phyloP scores from a whole-genome alignment of 805 yeast species.

The Barnettozyma pratensis region DNA sequence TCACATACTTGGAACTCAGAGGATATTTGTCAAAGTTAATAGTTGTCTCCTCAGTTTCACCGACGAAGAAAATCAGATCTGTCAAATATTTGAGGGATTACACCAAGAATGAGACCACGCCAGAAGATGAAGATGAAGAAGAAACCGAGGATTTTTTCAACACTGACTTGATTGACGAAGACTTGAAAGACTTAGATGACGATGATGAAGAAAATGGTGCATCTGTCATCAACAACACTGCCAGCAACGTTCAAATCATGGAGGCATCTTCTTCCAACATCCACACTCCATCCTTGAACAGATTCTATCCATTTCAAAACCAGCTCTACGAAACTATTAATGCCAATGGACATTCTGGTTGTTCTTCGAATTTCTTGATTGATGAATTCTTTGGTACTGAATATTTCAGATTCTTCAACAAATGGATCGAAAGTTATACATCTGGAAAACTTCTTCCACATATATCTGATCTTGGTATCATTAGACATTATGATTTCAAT shows the following conservation, averaged over 20 bases:
- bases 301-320: conserved; percentile 56
- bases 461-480: conserved; percentile 32
- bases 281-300: conserved; percentile 33
- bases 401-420: conserved; percentile 46
- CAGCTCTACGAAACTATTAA: conserved; percentile 53
- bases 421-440: conserved; percentile 43
- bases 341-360: conserved; percentile 42
- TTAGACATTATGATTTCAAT: conserved; percentile 63
- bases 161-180: conserved; percentile 26
- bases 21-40: conserved; percentile 47
- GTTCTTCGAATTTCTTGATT: conserved; percentile 52
- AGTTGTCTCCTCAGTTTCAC: conserved; percentile 42
- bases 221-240: conserved; percentile 9
- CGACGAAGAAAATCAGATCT: conserved; percentile 44
- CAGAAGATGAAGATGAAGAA: conserved; percentile 26
- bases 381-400: conserved; percentile 47
- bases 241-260: conserved; percentile 16
- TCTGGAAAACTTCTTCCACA: conserved; percentile 29
- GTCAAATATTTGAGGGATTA: conserved; percentile 39
- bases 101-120: conserved; percentile 24
- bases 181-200: conserved; percentile 18
- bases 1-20: conserved; percentile 38
- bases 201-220: conserved; percentile 14
- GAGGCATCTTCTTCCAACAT: conserved; percentile 9
- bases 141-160: conserved; percentile 25